A percentile compares a stretch with the other conserved stretches of the same genome.
Evolutionary conservation across 768 basidiomycete genomes (phyloP).

Genomic region (Russula emetica): DNA sequence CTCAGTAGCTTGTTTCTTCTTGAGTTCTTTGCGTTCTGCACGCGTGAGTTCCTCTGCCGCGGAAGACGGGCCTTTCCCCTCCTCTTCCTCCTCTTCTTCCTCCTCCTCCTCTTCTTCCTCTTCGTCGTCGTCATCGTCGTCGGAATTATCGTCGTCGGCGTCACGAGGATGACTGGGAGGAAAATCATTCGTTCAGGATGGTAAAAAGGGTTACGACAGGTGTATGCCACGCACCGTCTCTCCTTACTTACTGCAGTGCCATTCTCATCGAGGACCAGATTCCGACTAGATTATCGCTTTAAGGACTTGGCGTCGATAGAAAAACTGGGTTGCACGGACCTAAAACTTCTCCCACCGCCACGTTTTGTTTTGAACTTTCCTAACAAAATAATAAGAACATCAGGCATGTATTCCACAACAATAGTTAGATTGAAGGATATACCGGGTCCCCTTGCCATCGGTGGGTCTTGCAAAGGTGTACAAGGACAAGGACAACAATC

Average conservation of each 20-base stretch:
- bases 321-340: constrained; percentile 25
- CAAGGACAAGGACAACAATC: neutral
- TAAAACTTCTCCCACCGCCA: constrained; percentile 43
- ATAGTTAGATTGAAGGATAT: neutral
- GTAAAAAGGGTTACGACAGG: neutral
- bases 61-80: constrained; percentile 30
- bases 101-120: constrained; percentile 46
- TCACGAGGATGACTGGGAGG: constrained; percentile 15
- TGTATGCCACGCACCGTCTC: constrained; percentile 19
- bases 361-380: constrained; percentile 44
- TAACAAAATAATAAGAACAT: neutral
- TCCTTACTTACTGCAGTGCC: constrained; percentile 32
- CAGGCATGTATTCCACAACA: neutral
- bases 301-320: constrained; percentile 17
- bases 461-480: neutral
- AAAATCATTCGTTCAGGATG: neutral
- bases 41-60: constrained; percentile 54
- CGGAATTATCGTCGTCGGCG: constrained; percentile 32
- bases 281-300: constrained; percentile 21
- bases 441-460: constrained; percentile 17
- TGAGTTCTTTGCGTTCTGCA: constrained; percentile 69
- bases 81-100: constrained; percentile 38
- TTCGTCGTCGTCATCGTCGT: constrained; percentile 39
- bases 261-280: constrained; percentile 31
- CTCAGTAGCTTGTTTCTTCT: constrained; percentile 61